Base-by-base conservation (phyloP, 805 yeast species). In the Yamadazyma phyllophila region DNA sequence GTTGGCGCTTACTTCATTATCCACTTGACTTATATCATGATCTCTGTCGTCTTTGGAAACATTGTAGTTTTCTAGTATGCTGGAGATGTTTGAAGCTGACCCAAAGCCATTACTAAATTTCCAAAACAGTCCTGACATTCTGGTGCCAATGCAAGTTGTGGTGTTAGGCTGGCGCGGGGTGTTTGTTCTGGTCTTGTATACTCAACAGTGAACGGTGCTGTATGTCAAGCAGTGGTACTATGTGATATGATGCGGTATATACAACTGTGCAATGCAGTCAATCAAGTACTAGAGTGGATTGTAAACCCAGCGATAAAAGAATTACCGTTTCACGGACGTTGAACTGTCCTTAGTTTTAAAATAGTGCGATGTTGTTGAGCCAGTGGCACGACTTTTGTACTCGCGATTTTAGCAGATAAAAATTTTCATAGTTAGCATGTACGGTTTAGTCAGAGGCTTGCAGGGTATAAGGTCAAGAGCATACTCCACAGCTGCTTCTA, bases 51-150 rank as follows among this genome's bases (percentile, higher is more conserved):
- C 63, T 17, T 47, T 47, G 45, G 51, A 57, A 41, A 54, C 48
- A 15, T 59, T 51, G 47, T 66, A 59, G 42, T 62, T 61, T 44
- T 72, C 77, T 44, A 72, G 61, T 24, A 72, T 56, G 12, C 71
- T 62, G 36, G 69, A 61, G 39, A 72, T 65, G 43, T 70, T 71
- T 26, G 74, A 68, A 32, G 70, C 55, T 39, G 75, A 68, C 24
- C 74, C 66, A 54, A 70, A 71, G 41, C 77, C 76, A 55, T 69
- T 71, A 49, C 72, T 68, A 54, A 71, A 70, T 55, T 71, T 71
- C 77, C 77, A 72, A 53, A 71, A 72, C 14, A 74, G 67, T 14
- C 76, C 73, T n/a, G 75, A 70, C 77, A 72, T 71, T n/a, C 27
- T 20, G 32, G 12, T 24, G 12, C 39, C 17, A 20, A 20, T 20